These are phyloP conservation scores for Cryphonectria parasitica DNA, from an alignment of 2,329 filamentous ascomycete species.

Conservation along the genomic window DNA sequence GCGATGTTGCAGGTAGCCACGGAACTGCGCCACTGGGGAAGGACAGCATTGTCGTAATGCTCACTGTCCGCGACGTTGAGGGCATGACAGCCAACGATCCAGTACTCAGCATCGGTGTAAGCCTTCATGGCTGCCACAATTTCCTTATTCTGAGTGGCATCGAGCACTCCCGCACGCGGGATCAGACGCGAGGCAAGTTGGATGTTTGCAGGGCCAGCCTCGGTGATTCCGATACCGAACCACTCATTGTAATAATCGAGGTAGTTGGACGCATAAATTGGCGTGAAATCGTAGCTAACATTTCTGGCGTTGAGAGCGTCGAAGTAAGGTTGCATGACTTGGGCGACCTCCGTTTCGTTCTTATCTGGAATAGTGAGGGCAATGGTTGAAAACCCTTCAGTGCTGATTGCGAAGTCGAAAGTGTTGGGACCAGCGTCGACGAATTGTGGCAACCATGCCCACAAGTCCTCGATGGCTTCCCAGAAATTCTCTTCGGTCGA, in stretches of 20 bases:
- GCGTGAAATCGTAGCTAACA: background rate
- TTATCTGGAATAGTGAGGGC: background rate
- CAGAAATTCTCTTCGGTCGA: slow-evolving; percentile 2
- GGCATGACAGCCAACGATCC: background rate
- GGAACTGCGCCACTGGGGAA: background rate
- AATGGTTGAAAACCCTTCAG: background rate
- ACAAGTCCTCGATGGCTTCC: slow-evolving; percentile 1
- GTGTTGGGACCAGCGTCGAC: background rate
- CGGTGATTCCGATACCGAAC: background rate
- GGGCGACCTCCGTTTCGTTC: background rate
- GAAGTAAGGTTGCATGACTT: background rate
- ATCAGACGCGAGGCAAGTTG: background rate
- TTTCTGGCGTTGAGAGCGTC: background rate
- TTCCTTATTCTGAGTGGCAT: background rate
- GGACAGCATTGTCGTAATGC: background rate
- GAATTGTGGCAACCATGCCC: background rate
- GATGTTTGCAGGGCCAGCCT: background rate
- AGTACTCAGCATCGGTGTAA: background rate
- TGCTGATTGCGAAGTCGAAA: background rate
- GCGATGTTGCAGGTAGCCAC: background rate
- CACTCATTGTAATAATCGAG: background rate
- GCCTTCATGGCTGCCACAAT: background rate
- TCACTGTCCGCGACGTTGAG: background rate
- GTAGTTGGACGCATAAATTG: background rate
- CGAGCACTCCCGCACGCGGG: background rate